Evolutionary conservation across 2,329 filamentous ascomycete species (phyloP).

Genomic region (Dothideomycetes sp.): DNA sequence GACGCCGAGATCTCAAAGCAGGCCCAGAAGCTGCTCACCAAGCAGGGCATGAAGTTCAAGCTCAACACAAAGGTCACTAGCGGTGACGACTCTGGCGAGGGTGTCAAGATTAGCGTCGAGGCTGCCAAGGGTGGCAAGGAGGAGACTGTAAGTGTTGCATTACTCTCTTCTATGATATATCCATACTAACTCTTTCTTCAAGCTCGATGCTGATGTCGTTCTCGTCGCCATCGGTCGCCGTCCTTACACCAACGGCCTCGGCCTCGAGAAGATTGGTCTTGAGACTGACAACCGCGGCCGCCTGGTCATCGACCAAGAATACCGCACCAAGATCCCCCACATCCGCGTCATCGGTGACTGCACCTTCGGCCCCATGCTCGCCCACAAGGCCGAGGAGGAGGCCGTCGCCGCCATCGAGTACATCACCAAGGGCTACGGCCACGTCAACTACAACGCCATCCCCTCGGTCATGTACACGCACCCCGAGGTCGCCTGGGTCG

Average conservation of each 20-base stretch:
- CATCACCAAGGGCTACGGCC: constrained; percentile 94
- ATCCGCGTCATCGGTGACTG: constrained; percentile 94
- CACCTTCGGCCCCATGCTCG: constrained; percentile 97
- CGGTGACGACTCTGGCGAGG: constrained; percentile 69
- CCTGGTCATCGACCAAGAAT: constrained; percentile 95
- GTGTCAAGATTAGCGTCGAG: constrained; percentile 74
- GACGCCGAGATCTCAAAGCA: constrained; percentile 85
- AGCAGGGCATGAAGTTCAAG: constrained; percentile 98
- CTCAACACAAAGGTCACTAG: constrained; percentile 87
- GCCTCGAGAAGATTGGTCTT: constrained; percentile 85
- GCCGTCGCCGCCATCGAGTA: constrained; percentile 90
- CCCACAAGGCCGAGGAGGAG: constrained; percentile 98
- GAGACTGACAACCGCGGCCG: constrained; percentile 89
- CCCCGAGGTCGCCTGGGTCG: constrained; percentile 97
- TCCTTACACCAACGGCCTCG: constrained; percentile 85
- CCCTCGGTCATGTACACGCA: constrained; percentile 99
- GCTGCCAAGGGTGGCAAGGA: constrained; percentile 92
- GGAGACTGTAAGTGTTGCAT: constrained; percentile 57
- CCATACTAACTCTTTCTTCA: constrained; percentile 14
- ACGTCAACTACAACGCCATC: constrained; percentile 98
- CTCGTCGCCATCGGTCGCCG: constrained; percentile 93
- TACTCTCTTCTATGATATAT: constrained; percentile 10
- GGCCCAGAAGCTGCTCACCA: constrained; percentile 82
- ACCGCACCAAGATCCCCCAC: constrained; percentile 94
- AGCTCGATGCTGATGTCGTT: constrained; percentile 91